phyloP scores from a whole-genome alignment of 2,329 filamentous ascomycete genomes.

The Phoma sp. region DNA sequence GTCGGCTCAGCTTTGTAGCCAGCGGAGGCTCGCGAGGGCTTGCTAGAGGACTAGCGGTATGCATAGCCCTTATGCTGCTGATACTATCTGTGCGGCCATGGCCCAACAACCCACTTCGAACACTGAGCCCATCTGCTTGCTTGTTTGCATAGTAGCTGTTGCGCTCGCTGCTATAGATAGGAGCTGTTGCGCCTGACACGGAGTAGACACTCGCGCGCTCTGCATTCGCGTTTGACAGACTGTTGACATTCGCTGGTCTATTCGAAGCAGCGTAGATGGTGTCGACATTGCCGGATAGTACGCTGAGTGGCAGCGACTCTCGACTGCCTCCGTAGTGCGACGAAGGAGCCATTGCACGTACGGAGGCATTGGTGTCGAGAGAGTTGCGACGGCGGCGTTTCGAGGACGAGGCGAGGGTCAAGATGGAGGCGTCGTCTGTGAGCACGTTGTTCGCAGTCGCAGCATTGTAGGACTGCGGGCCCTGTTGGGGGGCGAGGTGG shows the following conservation, averaged over 20 bases:
- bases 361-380: slow-evolving; percentile 84
- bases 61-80: slow-evolving; percentile 67
- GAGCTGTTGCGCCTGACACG: slow-evolving; percentile 65
- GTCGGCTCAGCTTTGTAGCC: slow-evolving; percentile 38
- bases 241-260: slow-evolving; percentile 58
- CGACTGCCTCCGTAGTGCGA: slow-evolving; percentile 82
- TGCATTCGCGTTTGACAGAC: slow-evolving; percentile 56
- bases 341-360: slow-evolving; percentile 81
- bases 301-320: slow-evolving; percentile 78
- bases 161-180: slow-evolving; percentile 73
- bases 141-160: slow-evolving; percentile 77
- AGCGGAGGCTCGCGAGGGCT: slow-evolving; percentile 54
- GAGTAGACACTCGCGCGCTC: slow-evolving; percentile 86
- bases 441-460: slow-evolving; percentile 82
- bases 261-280: slow-evolving; percentile 60
- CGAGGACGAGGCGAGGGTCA: slow-evolving; percentile 82
- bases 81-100: slow-evolving; percentile 84
- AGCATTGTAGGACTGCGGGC: slow-evolving; percentile 75
- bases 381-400: slow-evolving; percentile 78
- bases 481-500: slow-evolving; percentile 65
- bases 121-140: slow-evolving; percentile 71
- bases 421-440: slow-evolving; percentile 83
- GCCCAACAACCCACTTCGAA: slow-evolving; percentile 77
- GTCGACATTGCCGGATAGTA: slow-evolving; percentile 71
- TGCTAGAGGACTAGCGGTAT: slow-evolving; percentile 64